Evolutionary conservation across 192 early-diverging fungal species (phyloP).

Genomic region (Entomortierella lignicola): DNA sequence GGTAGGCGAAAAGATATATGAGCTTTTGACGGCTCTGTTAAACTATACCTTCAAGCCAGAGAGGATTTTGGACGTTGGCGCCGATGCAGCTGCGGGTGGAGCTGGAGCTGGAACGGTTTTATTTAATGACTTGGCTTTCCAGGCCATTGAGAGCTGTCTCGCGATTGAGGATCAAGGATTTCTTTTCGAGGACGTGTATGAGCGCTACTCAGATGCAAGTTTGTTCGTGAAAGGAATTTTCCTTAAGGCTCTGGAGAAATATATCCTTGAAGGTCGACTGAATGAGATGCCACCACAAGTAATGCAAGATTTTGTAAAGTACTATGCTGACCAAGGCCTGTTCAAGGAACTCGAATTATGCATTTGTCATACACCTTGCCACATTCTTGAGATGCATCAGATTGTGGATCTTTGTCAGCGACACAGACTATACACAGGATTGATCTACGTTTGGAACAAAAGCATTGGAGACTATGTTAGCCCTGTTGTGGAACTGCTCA

Average conservation of each 20-base stretch:
- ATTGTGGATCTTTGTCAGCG: conserved; percentile 66
- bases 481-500: conserved; percentile 66
- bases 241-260: conserved; percentile 61
- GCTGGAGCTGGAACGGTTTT: conserved; percentile 55
- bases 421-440: conserved; percentile 64
- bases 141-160: conserved; percentile 66
- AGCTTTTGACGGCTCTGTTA: conserved; percentile 61
- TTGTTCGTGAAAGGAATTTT: conserved; percentile 58
- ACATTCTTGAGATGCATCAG: conserved; percentile 68
- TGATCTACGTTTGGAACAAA: conserved; percentile 72
- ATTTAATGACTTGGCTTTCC: conserved; percentile 60
- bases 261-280: conserved; percentile 65
- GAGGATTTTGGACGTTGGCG: conserved; percentile 55
- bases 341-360: conserved; percentile 61
- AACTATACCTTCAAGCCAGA: conserved; percentile 67
- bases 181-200: conserved; percentile 67
- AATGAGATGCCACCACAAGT: conserved; percentile 66
- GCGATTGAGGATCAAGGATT: conserved; percentile 63
- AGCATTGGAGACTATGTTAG: conserved; percentile 71
- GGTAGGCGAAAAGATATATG: conserved; percentile 67
- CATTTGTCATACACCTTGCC: conserved; percentile 68
- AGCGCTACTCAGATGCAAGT: conserved; percentile 60
- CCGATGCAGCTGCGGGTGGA: conserved; percentile 51
- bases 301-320: conserved; percentile 68
- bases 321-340: conserved; percentile 57